These are phyloP conservation scores for Purshia tridentata DNA, from an alignment of 306 rosid species.

Conservation along the genomic window DNA sequence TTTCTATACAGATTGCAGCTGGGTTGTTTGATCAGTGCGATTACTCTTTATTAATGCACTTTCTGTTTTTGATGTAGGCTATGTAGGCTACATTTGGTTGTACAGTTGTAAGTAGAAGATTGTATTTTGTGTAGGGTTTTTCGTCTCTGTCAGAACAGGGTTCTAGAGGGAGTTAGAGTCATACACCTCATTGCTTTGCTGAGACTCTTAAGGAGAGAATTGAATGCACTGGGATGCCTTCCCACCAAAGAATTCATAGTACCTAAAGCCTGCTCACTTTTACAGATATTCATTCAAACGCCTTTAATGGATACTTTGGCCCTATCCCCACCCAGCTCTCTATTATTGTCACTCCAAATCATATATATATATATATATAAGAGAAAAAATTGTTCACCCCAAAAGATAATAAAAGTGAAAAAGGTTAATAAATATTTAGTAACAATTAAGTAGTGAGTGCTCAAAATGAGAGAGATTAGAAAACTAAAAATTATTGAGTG, in stretches of 20 bases:
- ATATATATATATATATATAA: not conserved
- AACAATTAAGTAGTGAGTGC: constrained; percentile 7
- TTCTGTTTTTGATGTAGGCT: too few species aligned
- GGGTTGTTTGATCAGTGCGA: too few species aligned
- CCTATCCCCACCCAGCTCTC: constrained; percentile 43
- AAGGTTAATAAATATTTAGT: too few species aligned
- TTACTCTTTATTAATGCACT: too few species aligned
- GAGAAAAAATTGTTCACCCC: not conserved
- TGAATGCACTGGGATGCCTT: constrained; percentile 52
- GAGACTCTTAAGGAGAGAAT: constrained; percentile 43
- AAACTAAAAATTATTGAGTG: too few species aligned
- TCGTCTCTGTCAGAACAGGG: constrained; percentile 27
- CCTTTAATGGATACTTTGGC: constrained; percentile 52
- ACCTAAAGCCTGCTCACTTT: constrained; percentile 56
- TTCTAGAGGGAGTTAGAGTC: not conserved
- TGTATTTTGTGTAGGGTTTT: constrained; percentile 26
- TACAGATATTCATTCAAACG: constrained; percentile 72
- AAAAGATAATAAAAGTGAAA: too few species aligned
- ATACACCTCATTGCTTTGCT: constrained; percentile 27
- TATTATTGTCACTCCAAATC: not conserved
- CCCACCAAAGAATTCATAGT: constrained; percentile 56
- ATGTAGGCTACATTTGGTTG: too few species aligned
- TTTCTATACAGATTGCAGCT: too few species aligned
- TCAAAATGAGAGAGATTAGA: constrained; percentile 6
- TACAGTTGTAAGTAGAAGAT: not conserved